Conservation (phyloP, 805 yeast genomes). For the Candida vartiovaarae region DNA sequence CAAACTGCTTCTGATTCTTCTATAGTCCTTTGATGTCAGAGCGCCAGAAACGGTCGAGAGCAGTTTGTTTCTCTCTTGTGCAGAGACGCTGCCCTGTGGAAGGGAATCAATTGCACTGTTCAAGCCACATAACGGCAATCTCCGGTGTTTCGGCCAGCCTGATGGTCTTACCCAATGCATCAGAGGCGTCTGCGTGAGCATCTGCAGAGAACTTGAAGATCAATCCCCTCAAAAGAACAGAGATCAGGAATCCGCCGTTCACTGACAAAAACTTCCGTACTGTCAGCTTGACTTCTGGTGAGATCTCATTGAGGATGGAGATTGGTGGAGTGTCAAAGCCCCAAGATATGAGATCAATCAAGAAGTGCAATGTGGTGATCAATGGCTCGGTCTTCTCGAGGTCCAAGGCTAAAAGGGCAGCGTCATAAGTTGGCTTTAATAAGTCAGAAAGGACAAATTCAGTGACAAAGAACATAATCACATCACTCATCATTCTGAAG, state of each 20-base stretch:
- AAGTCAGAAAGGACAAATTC: slow-evolving; percentile 40
- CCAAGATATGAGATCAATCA: slow-evolving; percentile 81
- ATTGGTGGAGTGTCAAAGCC: slow-evolving; percentile 78
- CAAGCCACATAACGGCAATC: slow-evolving; percentile 47
- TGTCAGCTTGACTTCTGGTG: slow-evolving; percentile 44
- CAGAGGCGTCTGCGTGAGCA: slow-evolving; percentile 66
- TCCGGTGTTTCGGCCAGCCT: slow-evolving; percentile 40
- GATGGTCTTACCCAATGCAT: slow-evolving; percentile 58
- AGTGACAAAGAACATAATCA: slow-evolving; percentile 66
- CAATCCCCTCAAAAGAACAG: slow-evolving; percentile 54
- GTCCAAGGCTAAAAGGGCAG: slow-evolving; percentile 47
- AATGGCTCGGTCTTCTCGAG: slow-evolving; percentile 69
- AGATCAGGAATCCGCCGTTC: slow-evolving; percentile 50
- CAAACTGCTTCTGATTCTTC: slow-evolving; percentile 64
- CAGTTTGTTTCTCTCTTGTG: slow-evolving; percentile 61
- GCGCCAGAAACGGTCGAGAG: slow-evolving; percentile 51
- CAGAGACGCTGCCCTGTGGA: slow-evolving; percentile 57
- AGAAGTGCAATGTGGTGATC: slow-evolving; percentile 59
- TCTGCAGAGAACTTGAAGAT: slow-evolving; percentile 67
- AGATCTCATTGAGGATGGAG: slow-evolving; percentile 52
- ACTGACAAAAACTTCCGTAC: slow-evolving; percentile 40
- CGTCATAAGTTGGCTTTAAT: slow-evolving; percentile 46
- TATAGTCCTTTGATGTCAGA: slow-evolving; percentile 58
- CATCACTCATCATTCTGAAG: slow-evolving; percentile 70
- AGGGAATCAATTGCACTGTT: slow-evolving; percentile 45